A percentile compares a stretch with the other conserved stretches of the same genome.
Conservation (phyloP, 202 grass and related monocot genomes). For the Hordeum pubiflorum region DNA sequence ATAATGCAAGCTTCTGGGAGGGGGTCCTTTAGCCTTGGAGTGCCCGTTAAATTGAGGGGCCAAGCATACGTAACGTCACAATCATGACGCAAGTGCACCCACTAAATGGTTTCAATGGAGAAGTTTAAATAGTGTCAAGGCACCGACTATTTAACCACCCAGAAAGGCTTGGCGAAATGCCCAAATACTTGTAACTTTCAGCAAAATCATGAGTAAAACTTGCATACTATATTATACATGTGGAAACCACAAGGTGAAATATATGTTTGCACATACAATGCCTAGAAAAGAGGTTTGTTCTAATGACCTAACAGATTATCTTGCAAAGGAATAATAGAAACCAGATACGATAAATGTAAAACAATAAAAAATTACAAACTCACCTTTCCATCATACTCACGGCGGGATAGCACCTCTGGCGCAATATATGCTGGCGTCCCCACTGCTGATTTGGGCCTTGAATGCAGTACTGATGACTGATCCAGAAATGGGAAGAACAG, state of each 20-base stretch:
- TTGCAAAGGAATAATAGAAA: background rate
- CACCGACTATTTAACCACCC: background rate
- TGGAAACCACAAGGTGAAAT: constrained; percentile 5
- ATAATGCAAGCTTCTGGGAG: background rate
- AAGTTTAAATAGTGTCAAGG: background rate
- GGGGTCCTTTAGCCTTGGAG: background rate
- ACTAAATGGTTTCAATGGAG: constrained; percentile 18
- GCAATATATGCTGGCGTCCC: constrained; percentile 92
- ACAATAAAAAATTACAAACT: constrained; percentile 16
- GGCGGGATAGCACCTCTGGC: constrained; percentile 72
- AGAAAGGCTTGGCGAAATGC: constrained; percentile 13
- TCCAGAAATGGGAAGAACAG: constrained; percentile 18
- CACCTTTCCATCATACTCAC: constrained; percentile 88
- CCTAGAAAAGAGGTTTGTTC: constrained; percentile 4
- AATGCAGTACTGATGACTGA: constrained; percentile 84
- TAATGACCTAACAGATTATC: constrained; percentile 5
- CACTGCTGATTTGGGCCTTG: constrained; percentile 86
- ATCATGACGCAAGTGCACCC: constrained; percentile 18
- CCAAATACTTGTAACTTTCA: constrained; percentile 9
- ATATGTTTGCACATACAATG: background rate
- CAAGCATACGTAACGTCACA: constrained; percentile 20
- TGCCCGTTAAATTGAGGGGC: constrained; percentile 24
- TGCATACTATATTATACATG: background rate
- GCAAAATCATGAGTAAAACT: background rate
- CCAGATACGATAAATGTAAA: background rate